phyloP scores from a whole-genome alignment of 345 rosid species.

The Dimocarpus longan region DNA sequence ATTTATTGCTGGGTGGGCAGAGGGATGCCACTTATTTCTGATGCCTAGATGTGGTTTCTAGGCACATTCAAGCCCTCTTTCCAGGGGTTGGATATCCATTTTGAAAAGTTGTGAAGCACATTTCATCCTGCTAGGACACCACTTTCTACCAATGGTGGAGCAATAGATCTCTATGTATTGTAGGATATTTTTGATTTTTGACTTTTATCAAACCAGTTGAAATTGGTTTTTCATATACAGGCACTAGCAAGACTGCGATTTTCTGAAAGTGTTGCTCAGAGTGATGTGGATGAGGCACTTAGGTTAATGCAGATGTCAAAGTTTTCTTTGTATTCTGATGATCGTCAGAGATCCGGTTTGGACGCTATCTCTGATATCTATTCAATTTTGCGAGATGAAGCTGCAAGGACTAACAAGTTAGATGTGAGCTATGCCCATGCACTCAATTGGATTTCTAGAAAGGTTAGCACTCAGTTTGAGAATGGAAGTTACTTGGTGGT shows the following conservation, averaged over 20 bases:
- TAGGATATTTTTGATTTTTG: not conserved
- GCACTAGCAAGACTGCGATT: conserved; percentile 95
- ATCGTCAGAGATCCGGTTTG: conserved; percentile 82
- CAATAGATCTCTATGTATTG: not conserved
- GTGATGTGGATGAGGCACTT: conserved; percentile 98
- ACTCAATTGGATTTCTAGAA: conserved; percentile 96
- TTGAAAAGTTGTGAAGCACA: not conserved
- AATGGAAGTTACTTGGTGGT: not conserved
- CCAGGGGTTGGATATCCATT: conserved; percentile 2
- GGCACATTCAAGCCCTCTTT: not conserved
- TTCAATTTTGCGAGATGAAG: conserved; percentile 94
- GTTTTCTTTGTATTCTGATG: conserved; percentile 93
- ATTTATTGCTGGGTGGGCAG: conserved; percentile 4
- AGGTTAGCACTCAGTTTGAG: conserved; percentile 56
- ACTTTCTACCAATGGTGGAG: not conserved
- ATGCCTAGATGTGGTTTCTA: conserved; percentile 10
- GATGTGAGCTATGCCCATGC: conserved; percentile 88
- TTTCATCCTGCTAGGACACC: not conserved
- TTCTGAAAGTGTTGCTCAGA: conserved; percentile 93
- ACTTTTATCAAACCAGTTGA: not conserved
- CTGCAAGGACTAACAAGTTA: conserved; percentile 78
- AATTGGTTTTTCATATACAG: conserved; percentile 38
- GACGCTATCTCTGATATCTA: conserved; percentile 98
- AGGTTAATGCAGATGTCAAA: conserved; percentile 99
- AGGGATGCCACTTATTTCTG: not conserved